Evolutionary conservation across 495 filamentous ascomycete genomes (phyloP).

Genomic region (Penicillium desertorum): DNA sequence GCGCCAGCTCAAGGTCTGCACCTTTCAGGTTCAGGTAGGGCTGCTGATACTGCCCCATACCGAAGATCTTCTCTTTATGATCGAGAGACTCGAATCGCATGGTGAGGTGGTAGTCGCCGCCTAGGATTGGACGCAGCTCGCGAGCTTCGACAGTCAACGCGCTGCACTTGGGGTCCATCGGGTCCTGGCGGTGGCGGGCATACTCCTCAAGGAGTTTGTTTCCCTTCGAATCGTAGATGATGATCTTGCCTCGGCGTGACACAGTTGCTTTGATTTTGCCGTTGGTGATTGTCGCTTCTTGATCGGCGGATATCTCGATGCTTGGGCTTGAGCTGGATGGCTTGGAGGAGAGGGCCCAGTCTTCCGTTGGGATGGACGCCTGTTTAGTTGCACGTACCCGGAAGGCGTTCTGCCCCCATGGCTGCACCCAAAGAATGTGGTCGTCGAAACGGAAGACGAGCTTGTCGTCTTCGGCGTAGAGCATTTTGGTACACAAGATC

Average conservation of each 20-base stretch:
- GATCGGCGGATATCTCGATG: conserved; percentile 26
- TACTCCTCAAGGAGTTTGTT: conserved; percentile 56
- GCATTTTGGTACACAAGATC: conserved; percentile 32
- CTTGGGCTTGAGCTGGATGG: conserved; percentile 15
- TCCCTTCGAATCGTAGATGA: conserved; percentile 46
- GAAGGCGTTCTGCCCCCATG: conserved; percentile 55
- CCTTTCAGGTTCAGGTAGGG: conserved; percentile 56
- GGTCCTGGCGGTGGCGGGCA: conserved; percentile 50
- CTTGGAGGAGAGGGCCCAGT: conserved; percentile 51
- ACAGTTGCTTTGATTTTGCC: conserved; percentile 53
- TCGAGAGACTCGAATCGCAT: conserved; percentile 53
- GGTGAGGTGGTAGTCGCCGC: conserved; percentile 54
- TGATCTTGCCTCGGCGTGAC: conserved; percentile 49
- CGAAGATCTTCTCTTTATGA: conserved; percentile 55
- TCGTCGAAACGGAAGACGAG: conserved; percentile 53
- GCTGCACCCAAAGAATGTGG: conserved; percentile 54
- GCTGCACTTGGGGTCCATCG: conserved; percentile 54
- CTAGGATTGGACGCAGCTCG: conserved; percentile 52
- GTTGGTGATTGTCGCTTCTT: conserved; percentile 48
- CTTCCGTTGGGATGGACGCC: conserved; percentile 46
- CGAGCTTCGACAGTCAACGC: conserved; percentile 53
- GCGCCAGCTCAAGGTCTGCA: conserved; percentile 55
- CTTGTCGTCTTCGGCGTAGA: conserved; percentile 40
- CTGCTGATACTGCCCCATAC: conserved; percentile 65
- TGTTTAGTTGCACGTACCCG: conserved; percentile 54